Conservation (phyloP, 164 flowering plant genomes). For the Annona squamosa region DNA sequence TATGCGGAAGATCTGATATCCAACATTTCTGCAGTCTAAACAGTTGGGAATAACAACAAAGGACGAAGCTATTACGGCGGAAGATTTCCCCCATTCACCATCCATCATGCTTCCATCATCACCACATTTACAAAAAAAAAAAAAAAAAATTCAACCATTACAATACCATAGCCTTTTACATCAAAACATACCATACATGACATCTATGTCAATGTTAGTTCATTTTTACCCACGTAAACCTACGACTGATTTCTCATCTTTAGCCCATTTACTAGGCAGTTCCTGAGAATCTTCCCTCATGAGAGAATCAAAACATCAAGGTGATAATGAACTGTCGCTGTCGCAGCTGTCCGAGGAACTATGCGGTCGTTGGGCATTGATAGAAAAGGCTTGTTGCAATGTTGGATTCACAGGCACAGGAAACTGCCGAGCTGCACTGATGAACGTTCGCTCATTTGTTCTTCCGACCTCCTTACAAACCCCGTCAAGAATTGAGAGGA, state of each 20-base stretch:
- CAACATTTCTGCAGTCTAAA: too few species aligned
- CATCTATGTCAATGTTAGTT: too few species aligned
- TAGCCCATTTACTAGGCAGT: too few species aligned
- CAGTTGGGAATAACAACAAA: too few species aligned
- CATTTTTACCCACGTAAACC: not conserved
- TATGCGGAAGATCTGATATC: too few species aligned
- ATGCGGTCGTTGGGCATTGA: constrained; percentile 24
- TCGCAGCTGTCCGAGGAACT: constrained; percentile 52
- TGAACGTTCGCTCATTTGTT: constrained; percentile 68
- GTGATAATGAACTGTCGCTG: constrained; percentile 31
- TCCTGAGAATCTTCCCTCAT: constrained; percentile 5
- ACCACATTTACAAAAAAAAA: too few species aligned
- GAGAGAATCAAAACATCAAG: constrained; percentile 6
- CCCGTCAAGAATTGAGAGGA: constrained; percentile 55
- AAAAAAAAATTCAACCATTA: too few species aligned
- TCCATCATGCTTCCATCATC: too few species aligned
- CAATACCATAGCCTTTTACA: too few species aligned
- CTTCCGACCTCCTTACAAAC: constrained; percentile 85
- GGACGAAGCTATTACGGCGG: too few species aligned
- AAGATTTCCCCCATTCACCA: too few species aligned
- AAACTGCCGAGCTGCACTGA: constrained; percentile 57
- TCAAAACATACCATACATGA: too few species aligned
- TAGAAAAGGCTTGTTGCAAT: constrained; percentile 32
- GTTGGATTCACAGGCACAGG: constrained; percentile 69
- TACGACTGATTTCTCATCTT: not conserved